Base-by-base conservation (phyloP, 305 asterid species). In the Fraxinus latifolia region DNA sequence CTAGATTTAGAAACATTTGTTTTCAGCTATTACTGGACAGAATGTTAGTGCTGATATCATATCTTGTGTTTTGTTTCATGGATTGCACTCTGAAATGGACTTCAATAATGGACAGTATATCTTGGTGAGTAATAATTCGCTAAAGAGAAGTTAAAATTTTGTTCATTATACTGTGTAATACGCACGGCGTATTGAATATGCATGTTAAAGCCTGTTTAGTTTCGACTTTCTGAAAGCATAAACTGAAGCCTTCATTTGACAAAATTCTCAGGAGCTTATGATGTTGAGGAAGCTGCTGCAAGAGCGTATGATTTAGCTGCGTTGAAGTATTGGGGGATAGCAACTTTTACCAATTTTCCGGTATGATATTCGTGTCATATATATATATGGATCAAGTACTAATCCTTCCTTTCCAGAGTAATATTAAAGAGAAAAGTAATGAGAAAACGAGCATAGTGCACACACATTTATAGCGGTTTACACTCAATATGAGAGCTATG, bases 221-320 rank as follows among this genome's bases (percentile, higher is more conserved):
- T 55, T 55, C 67, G 4, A 55, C 67, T 55, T 55, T 19, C 11
- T 55, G 67, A n/a, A 17, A 58, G 12, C 67, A 55, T 17, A 17
- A 62, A 44, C 34, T 55, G 47, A 75, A 25, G 32, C 27, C 12
- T 76, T 76, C 12, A 5, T 55, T 65, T 42, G n/a, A 67, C 36
- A 44, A 79, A 80, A 15, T 83, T 72, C 25, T 37, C 72, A 92
- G 97, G 95, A 74, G 95, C 95, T 47, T 92, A 91, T 84, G 95
- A 91, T 42, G 92, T 85, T 15, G 95, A 92, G 79, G 97, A 92
- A 87, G 91, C 95, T 39, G 97, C 97, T 47, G 97, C 97, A 75
- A 84, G 93, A 81, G 95, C 97, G 5, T 92, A 91, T 50, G 95
- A 91, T 79, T 89, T 92, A 85, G 97, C 95, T 1, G 95, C 97